These are phyloP conservation scores for Geotrichum fermentans DNA, from an alignment of 1,139 yeast species.

Conservation along the genomic window DNA sequence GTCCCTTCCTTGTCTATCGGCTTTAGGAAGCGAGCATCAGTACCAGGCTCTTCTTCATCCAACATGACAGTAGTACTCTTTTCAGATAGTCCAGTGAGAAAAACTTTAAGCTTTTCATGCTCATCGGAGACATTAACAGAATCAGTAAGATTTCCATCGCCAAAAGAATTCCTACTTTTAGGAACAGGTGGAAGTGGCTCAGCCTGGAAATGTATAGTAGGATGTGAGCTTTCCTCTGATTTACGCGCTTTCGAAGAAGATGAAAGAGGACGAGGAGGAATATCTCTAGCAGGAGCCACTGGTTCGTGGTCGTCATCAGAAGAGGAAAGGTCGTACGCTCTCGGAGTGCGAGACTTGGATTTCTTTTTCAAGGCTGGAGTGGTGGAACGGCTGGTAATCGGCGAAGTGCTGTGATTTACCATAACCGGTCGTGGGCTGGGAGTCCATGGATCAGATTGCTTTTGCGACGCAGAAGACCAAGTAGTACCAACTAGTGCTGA, in stretches of 20 bases:
- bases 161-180: background rate
- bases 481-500: background rate
- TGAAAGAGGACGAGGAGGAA: conserved; percentile 17
- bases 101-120: conserved; percentile 31
- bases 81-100: conserved; percentile 38
- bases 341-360: background rate
- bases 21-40: conserved; percentile 53
- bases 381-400: conserved; percentile 16
- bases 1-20: conserved; percentile 43
- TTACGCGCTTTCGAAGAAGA: background rate
- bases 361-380: conserved; percentile 12
- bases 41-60: conserved; percentile 36
- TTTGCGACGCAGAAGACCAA: background rate
- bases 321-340: conserved; percentile 6
- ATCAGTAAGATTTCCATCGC: too few species aligned
- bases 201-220: too few species aligned
- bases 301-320: conserved; percentile 15
- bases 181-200: conserved; percentile 13
- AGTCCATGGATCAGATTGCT: conserved; percentile 1
- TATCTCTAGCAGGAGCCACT: conserved; percentile 15
- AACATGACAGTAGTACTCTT: conserved; percentile 35
- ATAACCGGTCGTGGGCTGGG: conserved; percentile 11
- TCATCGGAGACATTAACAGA: conserved; percentile 2
- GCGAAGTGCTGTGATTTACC: conserved; percentile 19
- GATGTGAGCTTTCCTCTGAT: too few species aligned